These are phyloP conservation scores for Elsinoe arachidis DNA, from an alignment of 2,329 filamentous ascomycete species.

Conservation along the genomic window DNA sequence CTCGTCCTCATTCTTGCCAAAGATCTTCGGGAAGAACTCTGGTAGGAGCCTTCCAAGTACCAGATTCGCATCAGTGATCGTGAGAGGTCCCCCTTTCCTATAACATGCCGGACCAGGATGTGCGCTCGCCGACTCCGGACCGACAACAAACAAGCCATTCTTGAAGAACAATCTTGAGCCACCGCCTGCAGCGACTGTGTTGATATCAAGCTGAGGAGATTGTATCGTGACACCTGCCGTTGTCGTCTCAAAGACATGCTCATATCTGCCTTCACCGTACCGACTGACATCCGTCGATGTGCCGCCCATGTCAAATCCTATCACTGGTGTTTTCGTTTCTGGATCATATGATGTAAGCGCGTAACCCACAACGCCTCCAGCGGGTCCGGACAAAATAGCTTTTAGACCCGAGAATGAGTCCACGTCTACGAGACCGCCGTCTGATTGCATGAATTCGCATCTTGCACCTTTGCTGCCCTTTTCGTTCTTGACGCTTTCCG, in stretches of 20 bases:
- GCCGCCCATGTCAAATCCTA: slow-evolving; percentile 94
- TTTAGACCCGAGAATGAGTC: slow-evolving; percentile 75
- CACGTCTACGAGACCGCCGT: slow-evolving; percentile 63
- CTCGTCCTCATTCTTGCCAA: slow-evolving; percentile 80
- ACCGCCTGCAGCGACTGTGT: slow-evolving; percentile 86
- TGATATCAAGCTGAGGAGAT: slow-evolving; percentile 86
- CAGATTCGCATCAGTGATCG: slow-evolving; percentile 89
- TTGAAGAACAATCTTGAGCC: slow-evolving; percentile 78
- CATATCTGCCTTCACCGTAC: slow-evolving; percentile 70
- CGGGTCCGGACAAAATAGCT: slow-evolving; percentile 80
- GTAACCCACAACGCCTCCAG: slow-evolving; percentile 89
- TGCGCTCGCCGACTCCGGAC: slow-evolving; percentile 79
- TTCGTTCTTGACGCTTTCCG: slow-evolving; percentile 61
- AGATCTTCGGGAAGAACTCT: slow-evolving; percentile 92
- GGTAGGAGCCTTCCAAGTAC: slow-evolving; percentile 76
- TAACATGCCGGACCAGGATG: slow-evolving; percentile 89
- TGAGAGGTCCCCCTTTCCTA: slow-evolving; percentile 77
- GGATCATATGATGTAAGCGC: slow-evolving; percentile 84
- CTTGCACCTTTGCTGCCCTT: slow-evolving; percentile 59
- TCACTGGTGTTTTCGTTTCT: slow-evolving; percentile 72
- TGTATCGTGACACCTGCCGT: slow-evolving; percentile 92
- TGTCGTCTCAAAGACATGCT: slow-evolving; percentile 90
- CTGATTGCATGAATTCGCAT: slow-evolving; percentile 93
- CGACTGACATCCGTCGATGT: slow-evolving; percentile 87
- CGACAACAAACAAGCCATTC: slow-evolving; percentile 84